Evolutionary conservation across 176 grass and related monocot species (phyloP).

Genomic region (Zea luxurians): DNA sequence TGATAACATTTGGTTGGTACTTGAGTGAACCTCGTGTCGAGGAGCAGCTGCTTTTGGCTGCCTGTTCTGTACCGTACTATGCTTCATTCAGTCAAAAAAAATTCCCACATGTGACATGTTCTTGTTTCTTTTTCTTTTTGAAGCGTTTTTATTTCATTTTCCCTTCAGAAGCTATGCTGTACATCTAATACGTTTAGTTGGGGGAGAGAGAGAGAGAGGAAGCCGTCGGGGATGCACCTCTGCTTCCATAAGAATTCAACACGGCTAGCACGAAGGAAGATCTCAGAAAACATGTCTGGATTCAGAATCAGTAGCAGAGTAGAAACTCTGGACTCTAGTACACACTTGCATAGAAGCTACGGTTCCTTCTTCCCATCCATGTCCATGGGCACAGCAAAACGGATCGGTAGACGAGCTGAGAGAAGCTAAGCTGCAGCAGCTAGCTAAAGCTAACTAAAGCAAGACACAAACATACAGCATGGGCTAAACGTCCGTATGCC

Average conservation of each 20-base stretch:
- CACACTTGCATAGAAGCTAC: neutral
- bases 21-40: slow-evolving; percentile 8
- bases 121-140: neutral
- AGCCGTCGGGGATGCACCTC: too few species aligned
- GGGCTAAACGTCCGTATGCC: too few species aligned
- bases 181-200: too few species aligned
- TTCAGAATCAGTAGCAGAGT: neutral
- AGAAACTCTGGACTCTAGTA: neutral
- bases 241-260: too few species aligned
- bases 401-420: too few species aligned
- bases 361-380: neutral
- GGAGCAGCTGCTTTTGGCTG: slow-evolving; percentile 17
- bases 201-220: too few species aligned
- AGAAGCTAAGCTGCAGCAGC: too few species aligned
- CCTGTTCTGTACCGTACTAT: neutral
- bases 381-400: neutral
- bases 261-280: too few species aligned
- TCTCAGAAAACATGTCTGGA: neutral
- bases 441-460: neutral
- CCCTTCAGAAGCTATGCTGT: neutral
- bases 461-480: neutral
- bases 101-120: too few species aligned
- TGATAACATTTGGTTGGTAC: neutral
- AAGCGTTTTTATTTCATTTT: neutral
- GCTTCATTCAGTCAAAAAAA: neutral